Evolutionary conservation across 2,329 filamentous ascomycete genomes (phyloP).

Genomic region (Tolypocladium album): DNA sequence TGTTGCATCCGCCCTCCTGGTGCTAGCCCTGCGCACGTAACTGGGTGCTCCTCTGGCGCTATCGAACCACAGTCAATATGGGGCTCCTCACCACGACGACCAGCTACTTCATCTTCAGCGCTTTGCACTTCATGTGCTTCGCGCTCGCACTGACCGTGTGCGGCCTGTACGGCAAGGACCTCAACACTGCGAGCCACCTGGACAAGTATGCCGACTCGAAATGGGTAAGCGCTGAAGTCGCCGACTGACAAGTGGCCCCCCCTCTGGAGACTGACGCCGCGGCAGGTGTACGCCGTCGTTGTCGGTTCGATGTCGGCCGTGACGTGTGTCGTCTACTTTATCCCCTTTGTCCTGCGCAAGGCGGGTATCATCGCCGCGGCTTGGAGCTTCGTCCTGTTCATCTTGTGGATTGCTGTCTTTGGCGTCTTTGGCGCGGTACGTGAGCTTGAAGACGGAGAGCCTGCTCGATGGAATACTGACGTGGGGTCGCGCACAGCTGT

Average conservation of each 20-base stretch:
- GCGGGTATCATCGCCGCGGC: constrained; percentile 40
- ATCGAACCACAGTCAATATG: constrained; percentile 21
- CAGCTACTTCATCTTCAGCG: constrained; percentile 44
- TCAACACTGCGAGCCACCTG: constrained; percentile 41
- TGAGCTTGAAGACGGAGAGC: neutral
- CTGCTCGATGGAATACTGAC: neutral
- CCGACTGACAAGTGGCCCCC: neutral
- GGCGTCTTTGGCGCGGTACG: constrained; percentile 64
- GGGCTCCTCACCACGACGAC: constrained; percentile 30
- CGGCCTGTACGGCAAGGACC: constrained; percentile 66
- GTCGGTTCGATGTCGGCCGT: constrained; percentile 55
- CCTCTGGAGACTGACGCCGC: neutral
- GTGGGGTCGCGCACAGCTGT: constrained; percentile 38
- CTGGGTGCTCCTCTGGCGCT: neutral
- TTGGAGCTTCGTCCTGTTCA: constrained; percentile 62
- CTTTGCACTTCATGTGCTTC: constrained; percentile 67
- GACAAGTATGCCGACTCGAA: constrained; percentile 47
- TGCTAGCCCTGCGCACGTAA: neutral
- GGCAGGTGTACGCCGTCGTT: constrained; percentile 59
- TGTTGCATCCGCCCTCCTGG: neutral
- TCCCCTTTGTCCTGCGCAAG: constrained; percentile 48
- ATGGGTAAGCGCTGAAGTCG: constrained; percentile 46
- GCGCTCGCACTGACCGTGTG: constrained; percentile 65
- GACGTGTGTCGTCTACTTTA: constrained; percentile 53
- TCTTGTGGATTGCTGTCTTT: constrained; percentile 75